Conservation (phyloP, 805 yeast genomes). For the Wickerhamomyces queroliae region DNA sequence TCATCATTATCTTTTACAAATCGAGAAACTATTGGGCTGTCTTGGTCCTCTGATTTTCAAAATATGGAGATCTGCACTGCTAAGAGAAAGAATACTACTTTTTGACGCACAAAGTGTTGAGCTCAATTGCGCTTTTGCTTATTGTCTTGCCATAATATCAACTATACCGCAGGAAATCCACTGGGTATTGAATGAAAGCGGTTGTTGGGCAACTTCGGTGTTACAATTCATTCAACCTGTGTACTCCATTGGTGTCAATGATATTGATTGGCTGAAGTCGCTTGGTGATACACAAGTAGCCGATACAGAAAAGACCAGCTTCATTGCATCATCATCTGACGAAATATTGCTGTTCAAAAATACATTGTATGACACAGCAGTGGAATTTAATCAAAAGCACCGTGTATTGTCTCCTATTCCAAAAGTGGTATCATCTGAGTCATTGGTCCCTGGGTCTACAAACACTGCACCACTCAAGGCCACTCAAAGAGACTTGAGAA, state of each 20-base stretch:
- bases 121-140: conserved; percentile 43
- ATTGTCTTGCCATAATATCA: conserved; percentile 54
- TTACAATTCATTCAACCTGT: conserved; percentile 39
- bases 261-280: conserved; percentile 33
- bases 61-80: conserved; percentile 56
- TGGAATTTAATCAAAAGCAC: conserved; percentile 16
- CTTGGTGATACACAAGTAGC: conserved; percentile 6
- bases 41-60: conserved; percentile 64
- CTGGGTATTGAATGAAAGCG: conserved; percentile 24
- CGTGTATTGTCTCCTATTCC: conserved; percentile 5
- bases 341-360: conserved; percentile 52
- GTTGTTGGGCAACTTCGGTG: conserved; percentile 13
- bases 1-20: conserved; percentile 40
- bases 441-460: conserved; percentile 6
- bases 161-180: conserved; percentile 54
- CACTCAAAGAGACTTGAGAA: conserved; percentile 32
- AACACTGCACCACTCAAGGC: conserved; percentile 15
- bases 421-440: conserved; percentile 5
- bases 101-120: conserved; percentile 32
- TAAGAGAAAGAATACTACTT: conserved; percentile 51
- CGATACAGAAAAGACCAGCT: conserved; percentile 26
- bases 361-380: conserved; percentile 42
- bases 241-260: conserved; percentile 61
- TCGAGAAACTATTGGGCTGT: conserved; percentile 38
- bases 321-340: conserved; percentile 62